These are phyloP conservation scores for Trametes versicolor DNA, from an alignment of 1,284 basidiomycete species.

Conservation along the genomic window DNA sequence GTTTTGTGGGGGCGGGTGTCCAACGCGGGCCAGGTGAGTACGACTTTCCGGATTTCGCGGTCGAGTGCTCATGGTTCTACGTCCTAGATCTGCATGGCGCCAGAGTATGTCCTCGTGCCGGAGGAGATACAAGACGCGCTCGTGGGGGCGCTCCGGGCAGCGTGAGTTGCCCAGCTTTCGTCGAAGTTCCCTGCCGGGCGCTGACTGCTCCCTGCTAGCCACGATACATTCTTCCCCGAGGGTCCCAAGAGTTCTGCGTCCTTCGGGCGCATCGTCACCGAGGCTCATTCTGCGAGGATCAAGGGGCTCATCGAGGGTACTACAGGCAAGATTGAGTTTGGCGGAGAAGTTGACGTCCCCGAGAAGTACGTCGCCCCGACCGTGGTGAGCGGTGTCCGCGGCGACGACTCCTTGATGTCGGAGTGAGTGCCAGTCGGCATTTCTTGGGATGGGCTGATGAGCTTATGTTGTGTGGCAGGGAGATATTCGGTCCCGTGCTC, in stretches of 20 bases:
- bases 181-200: neutral
- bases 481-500: conserved; percentile 55
- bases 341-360: conserved; percentile 71
- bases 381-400: conserved; percentile 67
- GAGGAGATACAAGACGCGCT: conserved; percentile 71
- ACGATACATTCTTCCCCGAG: conserved; percentile 57
- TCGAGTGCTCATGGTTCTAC: neutral
- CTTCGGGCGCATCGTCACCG: conserved; percentile 60
- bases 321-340: conserved; percentile 75
- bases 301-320: conserved; percentile 70
- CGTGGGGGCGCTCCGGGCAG: conserved; percentile 67
- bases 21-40: conserved; percentile 74
- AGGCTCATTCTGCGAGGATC: conserved; percentile 68
- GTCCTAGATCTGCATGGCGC: conserved; percentile 61
- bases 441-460: neutral
- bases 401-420: conserved; percentile 78
- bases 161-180: conserved; percentile 49
- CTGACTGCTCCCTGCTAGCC: conserved; percentile 18
- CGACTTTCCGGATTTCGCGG: too few relatives aligned
- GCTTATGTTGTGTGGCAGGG: conserved; percentile 33
- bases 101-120: conserved; percentile 86
- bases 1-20: conserved; percentile 84
- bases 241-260: conserved; percentile 56
- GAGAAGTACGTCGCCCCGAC: conserved; percentile 74
- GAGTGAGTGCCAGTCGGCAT: conserved; percentile 55